phyloP scores from a whole-genome alignment of 1,139 yeast genomes.

The Zygoascus meyerae region DNA sequence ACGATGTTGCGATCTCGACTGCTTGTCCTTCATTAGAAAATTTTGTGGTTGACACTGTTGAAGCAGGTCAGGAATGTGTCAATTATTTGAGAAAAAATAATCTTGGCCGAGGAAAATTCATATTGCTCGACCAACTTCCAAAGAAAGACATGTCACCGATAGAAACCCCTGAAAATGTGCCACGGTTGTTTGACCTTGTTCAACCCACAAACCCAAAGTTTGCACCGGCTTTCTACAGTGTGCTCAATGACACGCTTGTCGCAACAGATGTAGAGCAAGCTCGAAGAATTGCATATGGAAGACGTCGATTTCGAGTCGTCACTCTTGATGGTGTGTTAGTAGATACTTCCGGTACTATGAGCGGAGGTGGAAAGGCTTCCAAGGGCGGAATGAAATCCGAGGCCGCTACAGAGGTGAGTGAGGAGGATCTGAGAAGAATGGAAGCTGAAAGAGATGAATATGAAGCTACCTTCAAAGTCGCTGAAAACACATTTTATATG shows the following conservation, averaged over 20 bases:
- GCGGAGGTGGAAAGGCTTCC: slow-evolving; percentile 75
- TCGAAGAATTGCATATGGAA: slow-evolving; percentile 81
- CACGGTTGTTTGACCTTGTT: slow-evolving; percentile 80
- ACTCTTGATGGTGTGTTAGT: slow-evolving; percentile 89
- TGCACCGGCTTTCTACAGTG: slow-evolving; percentile 85
- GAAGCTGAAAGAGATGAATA: slow-evolving; percentile 48
- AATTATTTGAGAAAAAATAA: slow-evolving; percentile 78
- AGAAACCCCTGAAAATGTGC: slow-evolving; percentile 70
- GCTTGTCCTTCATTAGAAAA: slow-evolving; percentile 91
- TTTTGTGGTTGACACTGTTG: slow-evolving; percentile 91
- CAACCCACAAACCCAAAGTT: slow-evolving; percentile 59
- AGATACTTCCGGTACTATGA: slow-evolving; percentile 94
- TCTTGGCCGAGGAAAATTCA: slow-evolving; percentile 85
- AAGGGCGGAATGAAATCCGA: slow-evolving; percentile 51
- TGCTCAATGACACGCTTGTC: slow-evolving; percentile 79
- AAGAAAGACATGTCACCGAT: slow-evolving; percentile 55
- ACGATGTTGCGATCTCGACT: slow-evolving; percentile 90
- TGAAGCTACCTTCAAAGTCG: slow-evolving; percentile 52
- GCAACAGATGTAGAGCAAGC: slow-evolving; percentile 78
- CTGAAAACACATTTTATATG: slow-evolving; percentile 48
- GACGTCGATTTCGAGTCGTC: slow-evolving; percentile 77
- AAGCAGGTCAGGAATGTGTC: slow-evolving; percentile 87
- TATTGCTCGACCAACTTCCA: slow-evolving; percentile 69
- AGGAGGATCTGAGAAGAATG: slow-evolving; percentile 57
- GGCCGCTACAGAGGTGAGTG: slow-evolving; percentile 32